These are phyloP conservation scores for Globisporangium nagaii DNA, from an alignment of 352 stramenopile genomes.

Conservation along the genomic window DNA sequence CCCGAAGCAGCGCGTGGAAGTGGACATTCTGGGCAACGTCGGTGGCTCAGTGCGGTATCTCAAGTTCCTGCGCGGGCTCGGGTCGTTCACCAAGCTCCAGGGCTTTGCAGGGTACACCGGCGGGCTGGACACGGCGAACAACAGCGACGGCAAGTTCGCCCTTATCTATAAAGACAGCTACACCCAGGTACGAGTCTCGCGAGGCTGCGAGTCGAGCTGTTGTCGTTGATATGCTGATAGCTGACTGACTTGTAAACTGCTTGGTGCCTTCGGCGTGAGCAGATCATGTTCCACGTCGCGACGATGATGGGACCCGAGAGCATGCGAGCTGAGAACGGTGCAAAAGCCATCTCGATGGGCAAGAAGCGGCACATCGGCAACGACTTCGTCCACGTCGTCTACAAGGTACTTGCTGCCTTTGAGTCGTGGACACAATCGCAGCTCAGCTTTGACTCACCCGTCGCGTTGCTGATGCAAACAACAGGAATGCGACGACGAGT, in stretches of 20 bases:
- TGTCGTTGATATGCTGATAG: neutral
- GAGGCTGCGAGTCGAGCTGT: too few relatives aligned
- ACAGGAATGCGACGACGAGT: constrained; percentile 72
- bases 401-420: constrained; percentile 41
- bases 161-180: constrained; percentile 67
- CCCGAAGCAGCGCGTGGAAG: constrained; percentile 50
- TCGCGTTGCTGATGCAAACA: too few relatives aligned
- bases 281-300: constrained; percentile 86
- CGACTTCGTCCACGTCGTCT: constrained; percentile 85
- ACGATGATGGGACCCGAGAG: constrained; percentile 67
- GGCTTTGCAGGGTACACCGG: constrained; percentile 63
- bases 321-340: neutral
- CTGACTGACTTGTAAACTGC: neutral
- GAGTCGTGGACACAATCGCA: too few relatives aligned
- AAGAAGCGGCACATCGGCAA: constrained; percentile 89
- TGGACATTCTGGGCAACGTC: constrained; percentile 62
- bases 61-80: constrained; percentile 63
- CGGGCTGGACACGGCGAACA: constrained; percentile 62
- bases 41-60: constrained; percentile 76
- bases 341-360: constrained; percentile 31
- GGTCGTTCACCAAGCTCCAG: constrained; percentile 61
- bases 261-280: constrained; percentile 8
- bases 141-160: constrained; percentile 72
- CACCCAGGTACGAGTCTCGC: constrained; percentile 62
- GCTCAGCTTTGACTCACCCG: too few relatives aligned